A percentile compares a stretch with the other conserved stretches of the same genome.
These are phyloP conservation scores for Rauvolfia tetraphylla DNA, from an alignment of 257 asterid genomes.

Conservation along the genomic window DNA sequence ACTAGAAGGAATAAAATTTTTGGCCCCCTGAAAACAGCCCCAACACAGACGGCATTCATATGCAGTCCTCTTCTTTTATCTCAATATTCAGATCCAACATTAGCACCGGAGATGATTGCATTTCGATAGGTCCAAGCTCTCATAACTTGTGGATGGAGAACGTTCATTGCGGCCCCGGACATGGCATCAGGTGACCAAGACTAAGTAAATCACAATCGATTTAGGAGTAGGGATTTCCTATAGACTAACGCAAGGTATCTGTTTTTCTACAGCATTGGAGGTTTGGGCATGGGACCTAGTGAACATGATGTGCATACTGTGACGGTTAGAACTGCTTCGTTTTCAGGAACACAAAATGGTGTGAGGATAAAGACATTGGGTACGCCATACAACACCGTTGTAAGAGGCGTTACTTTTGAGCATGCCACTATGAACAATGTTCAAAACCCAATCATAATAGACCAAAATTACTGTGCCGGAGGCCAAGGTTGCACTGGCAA, in stretches of 20 bases:
- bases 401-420: slow-evolving; percentile 28
- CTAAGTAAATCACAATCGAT: too few relatives aligned
- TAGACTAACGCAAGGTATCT: background rate
- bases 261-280: slow-evolving; percentile 44
- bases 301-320: slow-evolving; percentile 48
- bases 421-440: slow-evolving; percentile 38
- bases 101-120: slow-evolving; percentile 55
- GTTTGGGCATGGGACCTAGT: slow-evolving; percentile 38
- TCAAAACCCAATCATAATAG: slow-evolving; percentile 11
- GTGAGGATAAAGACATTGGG: slow-evolving; percentile 61
- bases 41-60: slow-evolving; percentile 57
- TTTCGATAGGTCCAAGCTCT: slow-evolving; percentile 50
- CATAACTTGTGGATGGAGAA: slow-evolving; percentile 48
- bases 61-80: slow-evolving; percentile 35
- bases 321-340: slow-evolving; percentile 34
- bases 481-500: background rate
- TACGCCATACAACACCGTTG: slow-evolving; percentile 38
- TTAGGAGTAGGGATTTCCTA: too few relatives aligned
- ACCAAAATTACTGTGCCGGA: slow-evolving; percentile 6
- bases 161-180: slow-evolving; percentile 55
- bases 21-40: slow-evolving; percentile 50
- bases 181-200: slow-evolving; percentile 71
- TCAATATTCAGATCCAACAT: slow-evolving; percentile 32
- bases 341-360: slow-evolving; percentile 47
- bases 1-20: slow-evolving; percentile 22